Evolutionary conservation across 2,329 filamentous ascomycete species (phyloP).

Genomic region (Fonsecaea nubica): DNA sequence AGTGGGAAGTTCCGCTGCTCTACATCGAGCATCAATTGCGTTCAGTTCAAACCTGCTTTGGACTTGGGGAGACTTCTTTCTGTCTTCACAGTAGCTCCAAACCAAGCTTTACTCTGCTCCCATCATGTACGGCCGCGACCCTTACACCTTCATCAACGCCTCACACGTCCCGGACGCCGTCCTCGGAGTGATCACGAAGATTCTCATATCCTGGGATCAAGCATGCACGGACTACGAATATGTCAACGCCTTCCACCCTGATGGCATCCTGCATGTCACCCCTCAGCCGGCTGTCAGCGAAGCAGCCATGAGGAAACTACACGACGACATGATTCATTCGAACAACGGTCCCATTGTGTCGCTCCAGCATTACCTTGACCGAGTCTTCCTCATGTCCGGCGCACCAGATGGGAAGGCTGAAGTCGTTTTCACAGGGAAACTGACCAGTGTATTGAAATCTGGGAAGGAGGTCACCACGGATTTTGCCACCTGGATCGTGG

Average conservation of each 20-base stretch:
- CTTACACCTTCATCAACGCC: constrained; percentile 22
- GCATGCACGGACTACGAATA: constrained; percentile 26
- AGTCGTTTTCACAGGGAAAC: constrained; percentile 18
- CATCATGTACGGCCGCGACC: constrained; percentile 20
- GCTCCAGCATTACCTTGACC: constrained; percentile 25
- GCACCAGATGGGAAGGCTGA: constrained; percentile 18
- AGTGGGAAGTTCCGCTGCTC: background rate
- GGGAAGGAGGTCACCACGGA: constrained; percentile 21
- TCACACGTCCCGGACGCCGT: constrained; percentile 4
- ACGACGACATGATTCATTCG: constrained; percentile 22
- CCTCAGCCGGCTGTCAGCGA: constrained; percentile 12
- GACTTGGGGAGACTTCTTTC: too few relatives aligned
- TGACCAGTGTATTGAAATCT: constrained; percentile 14
- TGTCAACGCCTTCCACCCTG: constrained; percentile 8
- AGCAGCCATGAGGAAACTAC: constrained; percentile 15
- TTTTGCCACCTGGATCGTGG: constrained; percentile 21
- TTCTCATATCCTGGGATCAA: constrained; percentile 25
- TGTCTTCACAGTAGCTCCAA: background rate
- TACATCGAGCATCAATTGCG: background rate
- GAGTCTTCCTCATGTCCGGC: constrained; percentile 20
- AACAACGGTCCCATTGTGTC: constrained; percentile 16
- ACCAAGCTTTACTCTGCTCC: background rate
- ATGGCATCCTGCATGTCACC: constrained; percentile 20
- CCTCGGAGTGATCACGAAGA: constrained; percentile 10
- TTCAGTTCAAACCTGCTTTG: background rate